Conservation (phyloP, 192 early-diverging fungal genomes). For the Podochytrium sp. region DNA sequence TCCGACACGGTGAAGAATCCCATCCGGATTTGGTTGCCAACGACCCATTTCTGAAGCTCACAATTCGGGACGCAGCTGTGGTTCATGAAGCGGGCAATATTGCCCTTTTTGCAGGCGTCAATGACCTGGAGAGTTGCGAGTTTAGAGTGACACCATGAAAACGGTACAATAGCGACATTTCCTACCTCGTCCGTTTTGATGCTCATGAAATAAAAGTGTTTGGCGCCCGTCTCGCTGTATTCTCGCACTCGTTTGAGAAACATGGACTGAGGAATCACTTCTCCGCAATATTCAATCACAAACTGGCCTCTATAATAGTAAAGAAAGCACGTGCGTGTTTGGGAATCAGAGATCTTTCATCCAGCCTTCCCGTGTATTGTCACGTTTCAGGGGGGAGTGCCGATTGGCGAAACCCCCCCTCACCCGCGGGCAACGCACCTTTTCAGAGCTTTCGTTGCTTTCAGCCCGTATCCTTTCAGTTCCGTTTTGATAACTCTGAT, state of each 20-base stretch:
- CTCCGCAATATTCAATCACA: conserved; percentile 98
- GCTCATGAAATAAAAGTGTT: conserved; percentile 99
- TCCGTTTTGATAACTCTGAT: conserved; percentile 89
- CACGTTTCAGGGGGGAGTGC: too few species aligned
- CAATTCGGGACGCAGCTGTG: conserved; percentile 97
- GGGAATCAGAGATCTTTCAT: neutral
- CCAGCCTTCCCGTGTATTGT: neutral
- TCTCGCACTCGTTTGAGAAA: conserved; percentile 83
- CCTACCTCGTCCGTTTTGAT: conserved; percentile 88
- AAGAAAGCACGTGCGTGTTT: too few species aligned
- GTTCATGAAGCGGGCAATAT: conserved; percentile 95
- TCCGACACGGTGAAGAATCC: conserved; percentile 91
- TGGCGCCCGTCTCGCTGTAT: conserved; percentile 78
- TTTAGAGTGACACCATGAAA: neutral
- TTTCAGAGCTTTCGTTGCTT: conserved; percentile 65
- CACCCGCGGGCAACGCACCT: too few species aligned
- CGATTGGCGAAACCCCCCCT: too few species aligned
- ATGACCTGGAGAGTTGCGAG: conserved; percentile 68
- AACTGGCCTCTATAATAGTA: conserved; percentile 81
- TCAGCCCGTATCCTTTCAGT: conserved; percentile 93
- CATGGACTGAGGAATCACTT: conserved; percentile 81
- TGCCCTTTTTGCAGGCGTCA: conserved; percentile 92
- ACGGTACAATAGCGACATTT: neutral
- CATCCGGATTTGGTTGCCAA: conserved; percentile 84
- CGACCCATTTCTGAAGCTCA: conserved; percentile 95